Percentiles rank a stretch among this genome's conserved stretches.
Evolutionary conservation across 164 flowering plant genomes (phyloP).

Genomic region (Stephania japonica): DNA sequence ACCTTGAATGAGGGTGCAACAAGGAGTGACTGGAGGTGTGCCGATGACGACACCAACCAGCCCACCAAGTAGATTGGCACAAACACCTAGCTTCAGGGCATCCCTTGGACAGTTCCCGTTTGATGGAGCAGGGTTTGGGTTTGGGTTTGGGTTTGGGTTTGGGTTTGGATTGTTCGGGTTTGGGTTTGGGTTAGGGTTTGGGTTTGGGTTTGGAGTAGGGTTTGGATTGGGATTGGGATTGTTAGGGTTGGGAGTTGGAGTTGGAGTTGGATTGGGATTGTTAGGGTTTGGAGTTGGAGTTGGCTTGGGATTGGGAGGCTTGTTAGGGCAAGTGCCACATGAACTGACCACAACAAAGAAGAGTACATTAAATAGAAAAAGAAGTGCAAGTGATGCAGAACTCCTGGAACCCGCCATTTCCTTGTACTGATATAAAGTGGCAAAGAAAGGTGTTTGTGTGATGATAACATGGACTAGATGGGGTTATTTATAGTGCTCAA

Average conservation of each 20-base stretch:
- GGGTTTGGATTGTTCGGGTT: background rate
- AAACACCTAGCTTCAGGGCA: slow-evolving; percentile 11
- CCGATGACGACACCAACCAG: slow-evolving; percentile 6
- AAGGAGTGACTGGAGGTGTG: slow-evolving; percentile 1
- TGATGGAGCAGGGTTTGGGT: background rate
- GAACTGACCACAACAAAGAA: slow-evolving; percentile 37
- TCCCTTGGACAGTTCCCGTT: slow-evolving; percentile 5
- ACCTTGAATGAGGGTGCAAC: slow-evolving; percentile 4
- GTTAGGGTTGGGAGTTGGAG: background rate
- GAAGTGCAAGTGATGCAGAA: slow-evolving; percentile 34
- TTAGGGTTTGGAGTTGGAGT: background rate
- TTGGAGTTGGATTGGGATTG: background rate
- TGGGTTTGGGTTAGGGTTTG: background rate
- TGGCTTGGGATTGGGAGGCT: background rate
- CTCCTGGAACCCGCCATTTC: slow-evolving; percentile 47
- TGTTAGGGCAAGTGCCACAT: slow-evolving; percentile 24
- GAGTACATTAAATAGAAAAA: slow-evolving; percentile 42
- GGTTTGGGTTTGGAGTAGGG: background rate
- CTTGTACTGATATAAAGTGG: background rate
- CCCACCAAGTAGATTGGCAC: slow-evolving; percentile 7
- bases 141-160: background rate
- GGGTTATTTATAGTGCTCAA: background rate
- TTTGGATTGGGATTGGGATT: background rate
- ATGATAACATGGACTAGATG: background rate
- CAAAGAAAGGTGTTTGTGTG: background rate